Evolutionary conservation across 257 asterid species (phyloP), one percentile per base, ranked within the genome.

Genomic region (Jacaranda mimosifolia): DNA sequence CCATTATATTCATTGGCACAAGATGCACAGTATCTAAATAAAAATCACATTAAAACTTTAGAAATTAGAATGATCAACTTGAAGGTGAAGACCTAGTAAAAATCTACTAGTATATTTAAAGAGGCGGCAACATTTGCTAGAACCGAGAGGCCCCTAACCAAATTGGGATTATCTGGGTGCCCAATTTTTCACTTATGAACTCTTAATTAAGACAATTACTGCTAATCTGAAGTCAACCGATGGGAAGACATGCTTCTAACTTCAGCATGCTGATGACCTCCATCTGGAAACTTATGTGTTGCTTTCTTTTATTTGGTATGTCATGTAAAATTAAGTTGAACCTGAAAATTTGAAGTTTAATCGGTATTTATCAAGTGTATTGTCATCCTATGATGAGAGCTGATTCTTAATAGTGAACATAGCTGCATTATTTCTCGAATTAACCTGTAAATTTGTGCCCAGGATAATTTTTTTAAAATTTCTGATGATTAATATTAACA

Each of bases 251-350:
- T 65, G 72, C 73, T 60, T 72, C 69, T 49, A 58, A 39, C 51
- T 18, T 72, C 62, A 19, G 62, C 68, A 65, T 64, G 74, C 70
- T 72, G 68, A 52, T 70, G 66, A 59, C 66, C 77, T 26, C 43
- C 38, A 55, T 51, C 57, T 68, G 64, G 52, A 69, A 39, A 57
- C 55, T 1, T 32, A 46, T 55, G 9, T 15, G 48, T 64, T 62
- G 53, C n/a, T 8, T 72, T 48, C 66, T 70, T 76, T 36, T 55
- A 56, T 64, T 71, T 72, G 60, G 19, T 55, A n/a, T 49, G 21
- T 63, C 49, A n/a, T 19, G 62, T 65, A 45, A 71, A 56, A 52
- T 66, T 43, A 51, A 56, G 15, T 74, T 21, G 51, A 45, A 69
- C 60, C 52, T 40, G 15, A 52, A 60, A 48, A 64, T 63, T 17